Percentiles rank a stretch among this genome's conserved stretches.
Evolutionary conservation across 257 asterid species (phyloP).

Genomic region (Osmanthus fragrans): DNA sequence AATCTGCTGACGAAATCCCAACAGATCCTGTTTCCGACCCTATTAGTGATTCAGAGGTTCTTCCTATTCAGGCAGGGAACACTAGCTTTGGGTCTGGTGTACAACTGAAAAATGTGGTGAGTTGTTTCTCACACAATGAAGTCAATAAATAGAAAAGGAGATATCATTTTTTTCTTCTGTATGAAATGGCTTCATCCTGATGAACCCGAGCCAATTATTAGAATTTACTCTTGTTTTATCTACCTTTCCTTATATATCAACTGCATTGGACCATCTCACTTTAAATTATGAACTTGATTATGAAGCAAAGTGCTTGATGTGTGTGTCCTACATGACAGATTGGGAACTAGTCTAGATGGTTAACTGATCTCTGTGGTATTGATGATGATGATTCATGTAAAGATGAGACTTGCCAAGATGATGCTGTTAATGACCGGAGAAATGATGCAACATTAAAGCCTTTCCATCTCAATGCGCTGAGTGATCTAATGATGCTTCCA

Average conservation of each 20-base stretch:
- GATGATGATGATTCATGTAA: too few species aligned
- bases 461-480: too few species aligned
- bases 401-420: too few species aligned
- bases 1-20: too few species aligned
- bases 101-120: conserved; percentile 78
- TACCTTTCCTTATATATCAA: neutral
- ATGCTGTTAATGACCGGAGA: too few species aligned
- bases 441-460: too few species aligned
- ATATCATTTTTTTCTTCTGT: neutral
- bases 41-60: conserved; percentile 70
- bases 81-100: conserved; percentile 91
- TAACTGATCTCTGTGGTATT: too few species aligned
- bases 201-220: neutral
- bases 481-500: too few species aligned
- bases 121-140: conserved; percentile 14
- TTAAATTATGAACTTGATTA: neutral
- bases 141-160: neutral
- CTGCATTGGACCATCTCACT: neutral
- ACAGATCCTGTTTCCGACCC: conserved; percentile 92
- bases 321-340: conserved; percentile 46
- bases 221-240: neutral
- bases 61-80: conserved; percentile 76
- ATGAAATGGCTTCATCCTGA: too few species aligned
- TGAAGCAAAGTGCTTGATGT: neutral
- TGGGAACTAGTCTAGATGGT: conserved; percentile 86